Evolutionary conservation across 2,329 filamentous ascomycete species (phyloP), one percentile per base, ranked within the genome.

Genomic region (Exserohilum turcica): DNA sequence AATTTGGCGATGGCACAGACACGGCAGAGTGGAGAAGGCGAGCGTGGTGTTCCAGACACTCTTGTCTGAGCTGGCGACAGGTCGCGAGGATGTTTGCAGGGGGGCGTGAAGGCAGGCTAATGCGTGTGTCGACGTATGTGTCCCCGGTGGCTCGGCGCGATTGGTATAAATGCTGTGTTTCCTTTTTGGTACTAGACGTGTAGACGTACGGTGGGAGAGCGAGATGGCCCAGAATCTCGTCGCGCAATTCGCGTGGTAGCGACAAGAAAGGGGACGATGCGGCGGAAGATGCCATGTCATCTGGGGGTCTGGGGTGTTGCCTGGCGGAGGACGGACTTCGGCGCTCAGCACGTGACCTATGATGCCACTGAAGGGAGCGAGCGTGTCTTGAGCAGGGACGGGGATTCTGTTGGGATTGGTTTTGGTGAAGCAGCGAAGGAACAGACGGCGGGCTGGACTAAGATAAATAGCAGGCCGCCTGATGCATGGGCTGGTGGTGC

Each of bases 191-290:
- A 28, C 54, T 62, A 6, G 67, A 71, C 5, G 63, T 67, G 39
- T 59, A 69, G 1, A 71, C 57, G n/a, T 58, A 57, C 28, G 52
- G 39, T 7, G 65, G 61, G 3, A 65, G 53, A 21, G 45, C 42
- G 8, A 70, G 60, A 37, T 66, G 40, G 5, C 42, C 47, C n/a
- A 64, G 55, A 6, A 72, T 64, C 9, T 65, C 55, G 35, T 72
- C 67, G 21, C 68, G 56, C 19, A 72, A 24, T 28, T 72, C 70
- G 12, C 67, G 65, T 4, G 68, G 68, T 5, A 71, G 39, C 4
- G 45, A 13, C 2, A 68, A 35, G 19, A 71, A 48, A 3, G 57
- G 33, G 18, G 63, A 18, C 29, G 6, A 19, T 1, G 6, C 0
- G 15, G 32, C 29, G 5, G 3, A 3, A 21, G 27, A 48, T 13